Percentiles rank a stretch among this genome's conserved stretches.
phyloP scores from a whole-genome alignment of 306 rosid genomes.

The Adenanthera pavonina region DNA sequence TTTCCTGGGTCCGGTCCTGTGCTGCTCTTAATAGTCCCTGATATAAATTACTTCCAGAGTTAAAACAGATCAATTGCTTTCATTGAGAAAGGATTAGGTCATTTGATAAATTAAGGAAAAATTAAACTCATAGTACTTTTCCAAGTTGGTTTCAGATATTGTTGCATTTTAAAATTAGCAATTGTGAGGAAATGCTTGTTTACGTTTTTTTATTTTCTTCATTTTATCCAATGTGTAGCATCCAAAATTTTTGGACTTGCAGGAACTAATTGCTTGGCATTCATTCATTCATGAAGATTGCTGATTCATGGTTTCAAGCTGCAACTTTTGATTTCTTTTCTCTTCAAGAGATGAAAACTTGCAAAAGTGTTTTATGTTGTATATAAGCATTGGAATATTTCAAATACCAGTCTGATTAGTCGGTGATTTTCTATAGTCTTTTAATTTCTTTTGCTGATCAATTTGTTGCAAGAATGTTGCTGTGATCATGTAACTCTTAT shows the following conservation, averaged over 20 bases:
- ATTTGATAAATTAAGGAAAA: background rate
- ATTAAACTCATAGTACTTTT: background rate
- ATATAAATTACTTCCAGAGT: background rate
- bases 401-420: background rate
- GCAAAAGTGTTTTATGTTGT: background rate
- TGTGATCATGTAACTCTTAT: background rate
- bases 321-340: slow-evolving; percentile 9
- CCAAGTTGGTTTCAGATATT: background rate
- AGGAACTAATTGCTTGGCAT: slow-evolving; percentile 1
- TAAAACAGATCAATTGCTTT: background rate
- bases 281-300: background rate
- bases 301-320: background rate
- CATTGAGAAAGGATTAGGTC: background rate
- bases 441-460: slow-evolving; percentile 12
- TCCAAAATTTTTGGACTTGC: slow-evolving; percentile 16
- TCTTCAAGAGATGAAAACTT: slow-evolving; percentile 16
- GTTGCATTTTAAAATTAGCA: background rate
- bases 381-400: background rate
- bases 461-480: slow-evolving; percentile 23
- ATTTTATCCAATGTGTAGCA: slow-evolving; percentile 23
- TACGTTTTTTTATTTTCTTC: slow-evolving; percentile 12
- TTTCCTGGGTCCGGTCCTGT: background rate
- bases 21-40: background rate
- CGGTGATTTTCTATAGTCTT: background rate
- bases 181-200: background rate